These are phyloP conservation scores for Xylaria sp. DNA, from an alignment of 2,329 filamentous ascomycete genomes.

Conservation along the genomic window DNA sequence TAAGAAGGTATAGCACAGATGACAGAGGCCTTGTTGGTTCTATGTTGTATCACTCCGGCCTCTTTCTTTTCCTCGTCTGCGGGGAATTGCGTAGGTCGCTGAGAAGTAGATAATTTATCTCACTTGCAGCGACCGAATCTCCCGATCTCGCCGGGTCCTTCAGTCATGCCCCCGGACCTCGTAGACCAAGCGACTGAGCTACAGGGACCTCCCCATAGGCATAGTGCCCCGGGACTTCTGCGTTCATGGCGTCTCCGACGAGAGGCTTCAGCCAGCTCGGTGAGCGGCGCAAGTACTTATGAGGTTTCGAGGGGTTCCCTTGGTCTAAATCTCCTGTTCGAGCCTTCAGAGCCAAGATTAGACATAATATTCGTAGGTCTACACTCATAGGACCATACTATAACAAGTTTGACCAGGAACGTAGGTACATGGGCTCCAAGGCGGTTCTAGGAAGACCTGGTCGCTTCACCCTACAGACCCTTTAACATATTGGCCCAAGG, in stretches of 20 bases:
- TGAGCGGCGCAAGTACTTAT: background rate
- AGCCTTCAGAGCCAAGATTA: background rate
- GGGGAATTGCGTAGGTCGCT: too few relatives aligned
- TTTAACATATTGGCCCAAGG: background rate
- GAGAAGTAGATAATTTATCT: too few relatives aligned
- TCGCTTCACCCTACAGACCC: background rate
- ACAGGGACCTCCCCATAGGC: too few relatives aligned
- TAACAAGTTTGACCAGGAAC: background rate
- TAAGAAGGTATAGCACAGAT: too few relatives aligned
- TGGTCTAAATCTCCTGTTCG: background rate
- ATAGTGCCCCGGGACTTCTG: background rate
- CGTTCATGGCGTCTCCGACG: background rate
- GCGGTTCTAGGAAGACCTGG: background rate
- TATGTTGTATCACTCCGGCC: too few relatives aligned
- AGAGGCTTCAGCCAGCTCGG: background rate
- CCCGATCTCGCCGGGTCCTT: too few relatives aligned
- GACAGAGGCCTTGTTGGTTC: too few relatives aligned
- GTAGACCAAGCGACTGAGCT: too few relatives aligned
- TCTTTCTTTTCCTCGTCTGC: too few relatives aligned
- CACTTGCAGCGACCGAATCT: too few relatives aligned
- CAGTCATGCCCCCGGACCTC: too few relatives aligned
- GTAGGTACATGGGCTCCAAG: background rate
- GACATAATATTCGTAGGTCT: background rate
- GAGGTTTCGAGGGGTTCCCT: background rate
- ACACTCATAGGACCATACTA: background rate